Evolutionary conservation across 768 basidiomycete genomes (phyloP), one percentile per base, ranked within the genome.

Genomic region (Psilocybe subaeruginosa): DNA sequence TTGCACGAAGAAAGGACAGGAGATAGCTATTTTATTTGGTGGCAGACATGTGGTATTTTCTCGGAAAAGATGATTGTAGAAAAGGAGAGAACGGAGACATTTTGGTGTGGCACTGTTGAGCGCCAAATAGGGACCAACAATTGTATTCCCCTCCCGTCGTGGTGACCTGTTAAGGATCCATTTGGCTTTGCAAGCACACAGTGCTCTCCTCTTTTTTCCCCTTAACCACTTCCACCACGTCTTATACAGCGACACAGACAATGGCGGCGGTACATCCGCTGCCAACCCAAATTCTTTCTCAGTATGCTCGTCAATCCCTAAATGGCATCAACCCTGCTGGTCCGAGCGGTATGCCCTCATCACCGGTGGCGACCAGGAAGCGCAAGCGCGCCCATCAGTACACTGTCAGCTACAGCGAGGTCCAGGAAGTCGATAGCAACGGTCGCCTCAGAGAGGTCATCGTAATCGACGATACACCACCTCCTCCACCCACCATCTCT

Each of bases 401-500:
- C 74, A 89, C 88, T 23, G 89, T 94, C 75, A 89, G 85, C 79
- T 94, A 93, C 80, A 92, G 89, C 72, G 92, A 94, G 73, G 91
- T 93, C 43, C 88, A 93, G 69, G 93, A 95, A 77, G 83, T 93
- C 72, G 93, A 95, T 76, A 82, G 80, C 67, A 80, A 89, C 52
- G 93, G 93, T 62, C 80, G 82, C 66, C 80, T 93, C 41, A 80
- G 93, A 56, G 93, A 95, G 74, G 90, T 95, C 72, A 95, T 95
- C 75, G 89, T 95, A 68, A 93, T 95, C 74, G 93, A 95, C 68
- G 93, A 95, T 78, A 94, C 93, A 47, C 93, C 93, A 30, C 89
- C 89, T 31, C 89, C 92, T 47, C 85, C 92, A 46, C 85, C 88
- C 57, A 92, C 92, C 54, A 84, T 88, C 71, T 91, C 90, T 54